Conservation (phyloP, 2,329 filamentous ascomycete genomes). For the Hymenoscyphus linearis region DNA sequence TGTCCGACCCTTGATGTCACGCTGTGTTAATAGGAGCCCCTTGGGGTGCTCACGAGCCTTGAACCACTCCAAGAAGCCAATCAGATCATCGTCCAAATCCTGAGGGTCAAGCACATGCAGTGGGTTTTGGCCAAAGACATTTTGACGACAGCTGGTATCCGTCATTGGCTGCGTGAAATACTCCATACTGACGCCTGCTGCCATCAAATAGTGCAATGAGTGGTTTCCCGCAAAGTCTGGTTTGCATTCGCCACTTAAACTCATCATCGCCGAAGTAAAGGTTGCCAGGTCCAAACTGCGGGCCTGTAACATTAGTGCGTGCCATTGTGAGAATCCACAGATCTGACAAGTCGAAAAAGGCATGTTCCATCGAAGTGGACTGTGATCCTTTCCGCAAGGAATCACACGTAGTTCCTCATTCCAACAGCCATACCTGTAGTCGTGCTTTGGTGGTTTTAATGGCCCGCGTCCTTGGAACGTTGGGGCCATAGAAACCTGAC, state of each 20-base stretch:
- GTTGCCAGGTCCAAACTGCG: constrained; percentile 12
- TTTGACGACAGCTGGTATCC: constrained; percentile 11
- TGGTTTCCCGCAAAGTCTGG: constrained; percentile 23
- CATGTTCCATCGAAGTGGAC: constrained; percentile 15
- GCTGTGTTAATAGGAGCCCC: constrained; percentile 19
- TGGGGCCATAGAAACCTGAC: constrained; percentile 1
- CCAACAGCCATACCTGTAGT: constrained; percentile 17
- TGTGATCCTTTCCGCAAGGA: constrained; percentile 21
- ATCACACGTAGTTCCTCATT: constrained; percentile 20
- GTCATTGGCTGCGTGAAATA: constrained; percentile 15
- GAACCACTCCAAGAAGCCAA: constrained; percentile 20
- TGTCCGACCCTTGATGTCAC: constrained; percentile 22
- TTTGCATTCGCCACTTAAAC: constrained; percentile 10
- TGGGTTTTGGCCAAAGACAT: constrained; percentile 23
- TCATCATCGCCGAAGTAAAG: constrained; percentile 15
- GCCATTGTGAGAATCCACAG: constrained; percentile 23
- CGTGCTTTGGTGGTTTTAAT: constrained; percentile 17
- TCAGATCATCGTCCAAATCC: constrained; percentile 17
- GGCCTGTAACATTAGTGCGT: constrained; percentile 23
- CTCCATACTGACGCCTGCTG: constrained; percentile 21
- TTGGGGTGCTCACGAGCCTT: constrained; percentile 15
- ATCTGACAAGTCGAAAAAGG: constrained; percentile 14
- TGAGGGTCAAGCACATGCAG: constrained; percentile 16
- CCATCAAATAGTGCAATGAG: constrained; percentile 22
- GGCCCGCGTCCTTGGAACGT: constrained; percentile 2